Conservation (phyloP, 1,284 basidiomycete species). For the Papiliotrema fonsecae region DNA sequence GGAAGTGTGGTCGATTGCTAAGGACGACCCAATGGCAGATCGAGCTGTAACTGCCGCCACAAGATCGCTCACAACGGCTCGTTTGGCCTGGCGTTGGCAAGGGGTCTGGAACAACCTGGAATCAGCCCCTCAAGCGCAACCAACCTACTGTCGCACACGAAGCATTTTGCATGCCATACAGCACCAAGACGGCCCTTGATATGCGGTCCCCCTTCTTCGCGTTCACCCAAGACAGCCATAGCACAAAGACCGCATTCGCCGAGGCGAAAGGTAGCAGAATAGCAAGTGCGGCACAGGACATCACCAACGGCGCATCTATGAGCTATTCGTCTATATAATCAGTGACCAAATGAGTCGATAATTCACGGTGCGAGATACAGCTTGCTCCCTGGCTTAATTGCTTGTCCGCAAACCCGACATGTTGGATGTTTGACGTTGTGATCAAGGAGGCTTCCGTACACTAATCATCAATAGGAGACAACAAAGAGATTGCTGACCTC, state of each 20-base stretch:
- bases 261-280: conserved; percentile 2
- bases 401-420: conserved; percentile 3
- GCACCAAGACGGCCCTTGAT: conserved; percentile 2
- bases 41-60: too few relatives aligned
- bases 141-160: conserved; percentile 9
- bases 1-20: too few relatives aligned
- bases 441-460: conserved; percentile 9
- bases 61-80: not conserved
- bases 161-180: conserved; percentile 13
- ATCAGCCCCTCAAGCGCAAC: not conserved
- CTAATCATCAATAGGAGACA: not conserved
- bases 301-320: not conserved
- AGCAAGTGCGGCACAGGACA: conserved; percentile 10
- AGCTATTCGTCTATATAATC: not conserved
- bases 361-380: conserved; percentile 10
- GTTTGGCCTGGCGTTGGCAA: not conserved
- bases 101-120: not conserved
- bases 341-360: not conserved
- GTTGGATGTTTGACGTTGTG: conserved; percentile 4
- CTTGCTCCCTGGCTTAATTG: conserved; percentile 5
- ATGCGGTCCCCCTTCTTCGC: conserved; percentile 12
- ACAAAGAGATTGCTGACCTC: not conserved
- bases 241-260: conserved; percentile 5
- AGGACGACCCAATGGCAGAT: too few relatives aligned
- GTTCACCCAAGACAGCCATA: conserved; percentile 8